Evolutionary conservation across 2,329 filamentous ascomycete genomes (phyloP), one percentile per base, ranked within the genome.

Genomic region (Byssoonygena ceratinophila): DNA sequence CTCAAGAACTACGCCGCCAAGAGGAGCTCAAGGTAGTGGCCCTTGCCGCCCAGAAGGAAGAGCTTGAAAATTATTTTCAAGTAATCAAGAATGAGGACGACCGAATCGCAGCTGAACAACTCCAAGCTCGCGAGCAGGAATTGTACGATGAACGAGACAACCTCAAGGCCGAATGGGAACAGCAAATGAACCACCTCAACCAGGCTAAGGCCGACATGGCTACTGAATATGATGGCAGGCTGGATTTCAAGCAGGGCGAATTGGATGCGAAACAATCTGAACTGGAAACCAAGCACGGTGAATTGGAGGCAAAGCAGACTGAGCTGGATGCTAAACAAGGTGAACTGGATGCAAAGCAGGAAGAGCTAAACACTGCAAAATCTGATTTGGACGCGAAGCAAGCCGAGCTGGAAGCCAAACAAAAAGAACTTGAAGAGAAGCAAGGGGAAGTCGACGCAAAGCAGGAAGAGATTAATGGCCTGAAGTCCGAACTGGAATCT

Each of bases 1-100:
- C 63, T 37, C 61, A 62, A 47, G 69, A 71, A 52, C 66, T 75
- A 36, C 69, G 72, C 34, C 72, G 57, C 7, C 59, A 62, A 47
- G 63, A 65, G 53, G 56, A 66, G 36, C 64, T 66, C 32, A 66
- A 65, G 46, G 55, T 59, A 14, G 62, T 66, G 25, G 65, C 65
- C 20, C 63, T 72, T 54, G 57, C 58, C 2, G 61, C 60, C n/a
- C 74, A 76, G 61, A 74, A 76, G 52, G 63, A 64, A 34, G 68
- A 71, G 34, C 58, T 73, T 34, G 73, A 74, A n/a, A 68, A 72
- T 9, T 57, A 69, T 2, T 76, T 75, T 36, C 74, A 77, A 55
- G 70, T 69, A 41, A 71, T 73, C 55, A 71, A 69, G 57, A 61
- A 59, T 4, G 70, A 72, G 54, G 70, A 73, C 36, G 67, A 70